Evolutionary conservation across 345 rosid species (phyloP).

Genomic region (Bruguiera sexangula): DNA sequence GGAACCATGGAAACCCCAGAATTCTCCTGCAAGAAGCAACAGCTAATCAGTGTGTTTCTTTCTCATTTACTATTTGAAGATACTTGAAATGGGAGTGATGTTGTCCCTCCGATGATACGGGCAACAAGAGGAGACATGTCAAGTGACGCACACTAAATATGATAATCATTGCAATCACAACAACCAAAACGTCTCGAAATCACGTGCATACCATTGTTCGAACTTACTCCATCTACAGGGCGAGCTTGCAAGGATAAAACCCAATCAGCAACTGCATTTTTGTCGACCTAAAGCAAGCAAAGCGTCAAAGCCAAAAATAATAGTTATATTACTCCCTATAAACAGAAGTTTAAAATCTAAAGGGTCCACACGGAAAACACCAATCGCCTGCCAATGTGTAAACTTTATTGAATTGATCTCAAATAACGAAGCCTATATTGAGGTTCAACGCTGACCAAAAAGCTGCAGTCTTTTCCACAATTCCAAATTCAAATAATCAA

Average conservation of each 20-base stretch:
- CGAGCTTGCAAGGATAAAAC: constrained; percentile 72
- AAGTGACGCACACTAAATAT: neutral
- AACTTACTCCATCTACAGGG: constrained; percentile 41
- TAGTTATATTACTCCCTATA: neutral
- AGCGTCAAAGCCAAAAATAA: neutral
- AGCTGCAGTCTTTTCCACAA: too few species aligned
- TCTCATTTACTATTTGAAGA: neutral
- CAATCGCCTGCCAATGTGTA: neutral
- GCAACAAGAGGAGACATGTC: neutral
- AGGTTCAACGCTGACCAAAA: too few species aligned
- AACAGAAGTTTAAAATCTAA: neutral
- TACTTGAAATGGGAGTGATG: too few species aligned
- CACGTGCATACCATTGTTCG: constrained; percentile 46
- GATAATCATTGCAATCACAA: too few species aligned
- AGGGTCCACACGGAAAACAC: neutral
- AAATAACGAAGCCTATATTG: too few species aligned
- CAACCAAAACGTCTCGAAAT: too few species aligned
- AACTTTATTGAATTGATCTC: too few species aligned
- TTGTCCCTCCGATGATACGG: too few species aligned
- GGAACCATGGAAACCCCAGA: constrained; percentile 81
- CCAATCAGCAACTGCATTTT: constrained; percentile 60
- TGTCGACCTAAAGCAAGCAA: constrained; percentile 51
- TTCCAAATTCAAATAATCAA: too few species aligned
- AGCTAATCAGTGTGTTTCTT: neutral
- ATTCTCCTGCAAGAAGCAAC: constrained; percentile 55